Conservation (phyloP, 768 basidiomycete genomes). For the Auricularia sp. region DNA sequence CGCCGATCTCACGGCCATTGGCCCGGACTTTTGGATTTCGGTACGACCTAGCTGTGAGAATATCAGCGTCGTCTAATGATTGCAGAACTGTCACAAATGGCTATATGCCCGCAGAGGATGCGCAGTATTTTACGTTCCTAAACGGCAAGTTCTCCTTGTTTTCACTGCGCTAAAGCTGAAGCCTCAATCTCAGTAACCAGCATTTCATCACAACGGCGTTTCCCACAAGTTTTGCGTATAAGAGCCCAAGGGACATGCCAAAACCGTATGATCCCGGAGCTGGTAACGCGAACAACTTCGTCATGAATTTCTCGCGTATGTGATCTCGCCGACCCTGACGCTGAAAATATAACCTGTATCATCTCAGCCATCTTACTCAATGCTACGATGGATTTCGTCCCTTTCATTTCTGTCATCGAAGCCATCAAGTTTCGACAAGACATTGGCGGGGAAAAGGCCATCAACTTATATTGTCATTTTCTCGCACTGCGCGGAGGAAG, state of each 20-base stretch:
- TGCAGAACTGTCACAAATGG: constrained; percentile 82
- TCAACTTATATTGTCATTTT: constrained; percentile 57
- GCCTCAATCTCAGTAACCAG: constrained; percentile 41
- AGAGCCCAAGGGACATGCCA: constrained; percentile 30
- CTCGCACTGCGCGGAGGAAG: constrained; percentile 61
- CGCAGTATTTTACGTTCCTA: constrained; percentile 66
- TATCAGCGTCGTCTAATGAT: background rate
- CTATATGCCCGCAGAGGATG: constrained; percentile 57
- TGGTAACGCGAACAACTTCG: background rate
- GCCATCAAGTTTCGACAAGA: constrained; percentile 64
- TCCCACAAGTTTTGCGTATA: constrained; percentile 45
- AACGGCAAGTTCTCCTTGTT: constrained; percentile 27
- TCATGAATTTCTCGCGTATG: constrained; percentile 12
- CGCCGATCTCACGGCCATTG: constrained; percentile 42
- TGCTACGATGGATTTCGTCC: constrained; percentile 47
- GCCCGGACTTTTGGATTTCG: constrained; percentile 72
- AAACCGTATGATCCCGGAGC: constrained; percentile 34
- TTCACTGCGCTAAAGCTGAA: background rate
- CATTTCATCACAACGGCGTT: constrained; percentile 48
- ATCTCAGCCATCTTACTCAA: too few relatives aligned
- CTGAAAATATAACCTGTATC: constrained; percentile 29
- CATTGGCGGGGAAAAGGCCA: constrained; percentile 66
- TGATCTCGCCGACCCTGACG: constrained; percentile 14
- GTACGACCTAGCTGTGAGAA: constrained; percentile 27
- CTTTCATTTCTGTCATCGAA: constrained; percentile 38